phyloP scores from a whole-genome alignment of 306 rosid genomes.

The Lagenaria siceraria region DNA sequence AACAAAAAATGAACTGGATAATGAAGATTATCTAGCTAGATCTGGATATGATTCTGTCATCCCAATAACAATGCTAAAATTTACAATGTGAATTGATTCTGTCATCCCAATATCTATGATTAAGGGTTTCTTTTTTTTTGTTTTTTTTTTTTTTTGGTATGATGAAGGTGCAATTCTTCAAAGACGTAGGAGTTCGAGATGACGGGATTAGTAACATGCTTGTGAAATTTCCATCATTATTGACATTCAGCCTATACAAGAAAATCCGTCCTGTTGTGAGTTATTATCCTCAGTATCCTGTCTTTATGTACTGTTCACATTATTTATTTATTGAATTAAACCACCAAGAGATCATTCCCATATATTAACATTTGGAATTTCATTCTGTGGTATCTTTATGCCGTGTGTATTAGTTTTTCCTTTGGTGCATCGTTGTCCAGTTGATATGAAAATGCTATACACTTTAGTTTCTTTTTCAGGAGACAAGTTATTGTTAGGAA shows the following conservation, averaged over 20 bases:
- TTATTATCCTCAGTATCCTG: constrained; percentile 8
- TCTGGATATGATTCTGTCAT: neutral
- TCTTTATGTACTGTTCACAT: neutral
- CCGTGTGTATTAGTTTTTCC: neutral
- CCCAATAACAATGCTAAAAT: neutral
- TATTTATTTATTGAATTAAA: neutral
- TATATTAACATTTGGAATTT: neutral
- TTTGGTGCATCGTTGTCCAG: neutral
- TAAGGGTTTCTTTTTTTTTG: constrained; percentile 1
- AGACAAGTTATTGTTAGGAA: neutral
- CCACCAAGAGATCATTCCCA: neutral
- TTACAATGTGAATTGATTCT: neutral
- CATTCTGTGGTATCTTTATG: neutral
- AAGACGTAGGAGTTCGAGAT: constrained; percentile 59
- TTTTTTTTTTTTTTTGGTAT: neutral
- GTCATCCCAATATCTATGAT: neutral
- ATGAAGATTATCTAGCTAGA: neutral
- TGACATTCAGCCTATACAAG: constrained; percentile 78
- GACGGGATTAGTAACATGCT: constrained; percentile 91
- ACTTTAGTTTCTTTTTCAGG: neutral
- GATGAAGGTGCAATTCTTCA: constrained; percentile 63
- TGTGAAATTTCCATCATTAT: constrained; percentile 72
- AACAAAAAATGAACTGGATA: neutral
- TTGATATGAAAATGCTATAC: neutral
- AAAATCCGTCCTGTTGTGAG: constrained; percentile 87